These are phyloP conservation scores for Aspergillus tubingensis DNA, from an alignment of 2,329 filamentous ascomycete genomes.

Conservation along the genomic window DNA sequence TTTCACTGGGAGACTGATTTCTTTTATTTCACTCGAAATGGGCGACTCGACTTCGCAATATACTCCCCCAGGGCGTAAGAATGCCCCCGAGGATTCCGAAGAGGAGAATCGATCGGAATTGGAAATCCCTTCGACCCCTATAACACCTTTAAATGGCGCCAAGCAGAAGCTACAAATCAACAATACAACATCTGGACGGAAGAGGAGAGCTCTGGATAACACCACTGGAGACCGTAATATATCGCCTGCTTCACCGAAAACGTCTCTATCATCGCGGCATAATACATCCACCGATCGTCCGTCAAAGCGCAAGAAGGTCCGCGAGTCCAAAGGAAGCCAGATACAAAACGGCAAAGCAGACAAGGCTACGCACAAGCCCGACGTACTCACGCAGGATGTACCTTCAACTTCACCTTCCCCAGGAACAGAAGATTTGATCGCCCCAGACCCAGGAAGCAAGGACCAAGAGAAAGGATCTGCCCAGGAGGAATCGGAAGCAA, in stretches of 20 bases:
- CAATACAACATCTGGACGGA: conserved; percentile 8
- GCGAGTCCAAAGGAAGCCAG: conserved; percentile 17
- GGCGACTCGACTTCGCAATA: conserved; percentile 25
- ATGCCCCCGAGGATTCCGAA: background rate
- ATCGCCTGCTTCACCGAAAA: background rate
- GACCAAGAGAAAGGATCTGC: background rate
- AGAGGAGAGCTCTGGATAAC: conserved; percentile 16
- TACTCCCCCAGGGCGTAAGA: conserved; percentile 4
- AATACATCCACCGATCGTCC: conserved; percentile 17
- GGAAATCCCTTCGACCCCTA: background rate
- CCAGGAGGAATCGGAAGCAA: background rate
- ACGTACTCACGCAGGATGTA: background rate
- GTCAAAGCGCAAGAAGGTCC: conserved; percentile 32
- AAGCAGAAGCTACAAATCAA: background rate
- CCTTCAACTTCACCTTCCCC: background rate
- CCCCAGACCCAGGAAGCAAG: background rate
- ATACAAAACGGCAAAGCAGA: conserved; percentile 16
- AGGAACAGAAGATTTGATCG: background rate
- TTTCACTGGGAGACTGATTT: background rate
- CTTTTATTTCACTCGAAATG: conserved; percentile 12
- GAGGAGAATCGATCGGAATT: background rate
- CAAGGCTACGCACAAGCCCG: conserved; percentile 1
- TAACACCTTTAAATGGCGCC: background rate
- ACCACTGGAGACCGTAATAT: background rate
- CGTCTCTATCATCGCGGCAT: background rate